These are phyloP conservation scores for Rusavskia elegans DNA, from an alignment of 495 filamentous ascomycete species.

Conservation along the genomic window DNA sequence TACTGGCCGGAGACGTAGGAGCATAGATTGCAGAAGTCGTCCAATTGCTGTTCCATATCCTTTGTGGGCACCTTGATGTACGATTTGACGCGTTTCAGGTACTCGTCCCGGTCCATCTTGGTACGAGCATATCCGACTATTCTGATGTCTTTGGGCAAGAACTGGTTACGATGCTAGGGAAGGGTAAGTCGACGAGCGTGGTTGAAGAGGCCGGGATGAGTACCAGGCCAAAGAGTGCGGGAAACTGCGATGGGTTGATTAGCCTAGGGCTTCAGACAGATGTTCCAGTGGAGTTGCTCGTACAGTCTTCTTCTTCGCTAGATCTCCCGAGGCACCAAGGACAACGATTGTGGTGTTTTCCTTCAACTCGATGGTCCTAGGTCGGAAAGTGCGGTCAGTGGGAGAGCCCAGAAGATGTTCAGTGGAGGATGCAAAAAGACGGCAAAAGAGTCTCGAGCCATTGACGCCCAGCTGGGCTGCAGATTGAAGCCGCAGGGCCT, in stretches of 20 bases:
- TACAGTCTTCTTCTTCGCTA: conserved; percentile 99
- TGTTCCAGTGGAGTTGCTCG: conserved; percentile 3
- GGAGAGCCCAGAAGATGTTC: not conserved
- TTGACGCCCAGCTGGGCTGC: not conserved
- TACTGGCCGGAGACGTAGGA: conserved; percentile 94
- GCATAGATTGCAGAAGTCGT: conserved; percentile 75
- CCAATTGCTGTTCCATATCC: conserved; percentile 88
- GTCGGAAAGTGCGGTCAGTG: conserved; percentile 9
- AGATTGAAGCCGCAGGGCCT: too few relatives aligned
- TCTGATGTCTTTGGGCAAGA: conserved; percentile 91
- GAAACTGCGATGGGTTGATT: conserved; percentile 45
- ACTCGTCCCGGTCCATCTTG: conserved; percentile 97
- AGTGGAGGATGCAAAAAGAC: conserved; percentile 3
- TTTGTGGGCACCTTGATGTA: conserved; percentile 99
- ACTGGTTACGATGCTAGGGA: conserved; percentile 84
- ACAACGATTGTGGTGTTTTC: conserved; percentile 97
- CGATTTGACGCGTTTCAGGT: conserved; percentile 80
- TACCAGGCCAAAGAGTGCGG: conserved; percentile 94
- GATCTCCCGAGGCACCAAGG: conserved; percentile 89
- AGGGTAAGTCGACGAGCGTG: conserved; percentile 13
- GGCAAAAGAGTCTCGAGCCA: not conserved
- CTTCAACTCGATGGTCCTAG: conserved; percentile 80
- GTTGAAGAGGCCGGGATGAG: not conserved
- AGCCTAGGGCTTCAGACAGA: conserved; percentile 22
- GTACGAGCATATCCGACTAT: conserved; percentile 99